These are phyloP conservation scores for Musa schizocarpa DNA, from an alignment of 176 grass and related monocot species.

Conservation along the genomic window DNA sequence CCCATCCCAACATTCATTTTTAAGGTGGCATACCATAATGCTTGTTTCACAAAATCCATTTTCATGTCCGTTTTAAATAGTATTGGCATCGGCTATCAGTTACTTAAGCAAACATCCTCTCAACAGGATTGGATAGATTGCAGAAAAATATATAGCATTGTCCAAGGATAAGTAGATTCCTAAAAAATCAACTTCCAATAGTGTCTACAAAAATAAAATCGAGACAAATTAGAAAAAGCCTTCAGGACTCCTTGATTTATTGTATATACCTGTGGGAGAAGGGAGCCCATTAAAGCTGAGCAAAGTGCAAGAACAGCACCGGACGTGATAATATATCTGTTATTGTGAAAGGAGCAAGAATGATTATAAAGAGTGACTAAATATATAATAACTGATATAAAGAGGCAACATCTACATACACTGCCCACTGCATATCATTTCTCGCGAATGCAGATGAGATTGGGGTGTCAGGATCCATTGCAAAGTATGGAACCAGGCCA, in stretches of 20 bases:
- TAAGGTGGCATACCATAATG: no score
- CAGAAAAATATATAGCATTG: not conserved
- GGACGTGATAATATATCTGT: conserved; percentile 68
- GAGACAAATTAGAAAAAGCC: no score
- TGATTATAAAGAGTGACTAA: not conserved
- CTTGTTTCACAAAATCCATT: no score
- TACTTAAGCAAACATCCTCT: no score
- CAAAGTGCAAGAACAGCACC: conserved; percentile 82
- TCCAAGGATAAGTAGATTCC: no score
- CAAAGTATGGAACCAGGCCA: conserved; percentile 67
- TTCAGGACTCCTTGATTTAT: not conserved
- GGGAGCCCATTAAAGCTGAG: conserved; percentile 60
- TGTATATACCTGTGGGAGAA: conserved; percentile 59
- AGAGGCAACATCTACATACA: conserved; percentile 32
- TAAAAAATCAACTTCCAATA: no score
- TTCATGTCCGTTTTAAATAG: no score
- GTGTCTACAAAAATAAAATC: no score
- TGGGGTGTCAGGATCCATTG: conserved; percentile 73
- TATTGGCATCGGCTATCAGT: no score
- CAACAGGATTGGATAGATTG: not conserved
- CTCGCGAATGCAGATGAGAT: conserved; percentile 64
- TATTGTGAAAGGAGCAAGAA: not conserved
- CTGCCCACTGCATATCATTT: conserved; percentile 68
- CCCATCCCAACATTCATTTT: no score
- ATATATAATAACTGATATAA: not conserved